These are phyloP conservation scores for Candida sp. DNA, from an alignment of 1,139 yeast species.

Conservation along the genomic window DNA sequence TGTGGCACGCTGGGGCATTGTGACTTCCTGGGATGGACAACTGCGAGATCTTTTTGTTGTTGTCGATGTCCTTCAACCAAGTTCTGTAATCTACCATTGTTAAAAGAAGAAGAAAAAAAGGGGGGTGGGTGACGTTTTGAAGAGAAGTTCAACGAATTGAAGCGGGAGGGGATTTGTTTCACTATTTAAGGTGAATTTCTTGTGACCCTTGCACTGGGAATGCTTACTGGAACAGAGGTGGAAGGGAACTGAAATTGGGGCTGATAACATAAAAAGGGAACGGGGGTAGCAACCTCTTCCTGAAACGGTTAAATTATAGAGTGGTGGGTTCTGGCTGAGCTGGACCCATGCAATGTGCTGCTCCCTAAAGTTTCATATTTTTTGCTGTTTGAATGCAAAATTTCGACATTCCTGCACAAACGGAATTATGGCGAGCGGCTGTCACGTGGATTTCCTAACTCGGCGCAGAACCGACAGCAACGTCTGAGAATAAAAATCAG, in stretches of 20 bases:
- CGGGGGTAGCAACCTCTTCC: background rate
- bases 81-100: constrained; percentile 44
- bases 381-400: background rate
- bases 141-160: background rate
- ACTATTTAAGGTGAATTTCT: background rate
- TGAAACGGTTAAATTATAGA: background rate
- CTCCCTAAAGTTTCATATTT: background rate
- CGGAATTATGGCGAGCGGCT: background rate
- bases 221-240: no score
- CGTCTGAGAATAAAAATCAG: background rate
- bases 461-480: background rate
- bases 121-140: background rate
- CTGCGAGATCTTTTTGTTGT: constrained; percentile 53
- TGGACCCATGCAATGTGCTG: background rate
- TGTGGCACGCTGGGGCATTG: constrained; percentile 75
- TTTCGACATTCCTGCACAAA: background rate
- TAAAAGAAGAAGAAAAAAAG: background rate
- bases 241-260: background rate
- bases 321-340: no score
- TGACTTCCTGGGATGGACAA: constrained; percentile 83
- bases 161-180: background rate
- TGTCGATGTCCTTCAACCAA: constrained; percentile 63
- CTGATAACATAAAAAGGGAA: background rate
- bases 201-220: background rate
- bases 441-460: background rate